phyloP scores from a whole-genome alignment of 2,329 filamentous ascomycete species.

The Trichoderma sp. region DNA sequence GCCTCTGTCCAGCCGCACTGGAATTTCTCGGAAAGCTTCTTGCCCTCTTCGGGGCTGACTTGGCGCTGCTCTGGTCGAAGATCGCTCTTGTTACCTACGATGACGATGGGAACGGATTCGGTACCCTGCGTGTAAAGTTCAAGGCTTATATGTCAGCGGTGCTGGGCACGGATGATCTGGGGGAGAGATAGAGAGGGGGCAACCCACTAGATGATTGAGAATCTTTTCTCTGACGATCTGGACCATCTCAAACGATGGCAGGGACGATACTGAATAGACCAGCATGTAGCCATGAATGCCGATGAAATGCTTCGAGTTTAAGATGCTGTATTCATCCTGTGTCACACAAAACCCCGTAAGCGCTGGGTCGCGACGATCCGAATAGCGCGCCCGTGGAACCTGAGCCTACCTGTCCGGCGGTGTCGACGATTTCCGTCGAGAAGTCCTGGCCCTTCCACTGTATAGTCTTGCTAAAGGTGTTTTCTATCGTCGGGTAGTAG shows the following conservation, averaged over 20 bases:
- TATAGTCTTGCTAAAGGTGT: slow-evolving; percentile 96
- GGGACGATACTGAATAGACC: slow-evolving; percentile 94
- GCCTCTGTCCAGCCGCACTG: slow-evolving; percentile 95
- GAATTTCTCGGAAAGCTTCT: slow-evolving; percentile 81
- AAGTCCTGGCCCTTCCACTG: slow-evolving; percentile 91
- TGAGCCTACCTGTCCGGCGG: slow-evolving; percentile 79
- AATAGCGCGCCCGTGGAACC: slow-evolving; percentile 33
- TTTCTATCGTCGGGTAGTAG: slow-evolving; percentile 99
- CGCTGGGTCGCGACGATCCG: background rate
- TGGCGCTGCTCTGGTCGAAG: slow-evolving; percentile 90
- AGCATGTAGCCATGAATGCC: slow-evolving; percentile 99
- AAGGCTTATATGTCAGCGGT: slow-evolving; percentile 8
- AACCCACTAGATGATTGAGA: slow-evolving; percentile 83
- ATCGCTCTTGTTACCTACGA: slow-evolving; percentile 97
- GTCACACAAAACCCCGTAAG: background rate
- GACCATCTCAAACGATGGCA: slow-evolving; percentile 96
- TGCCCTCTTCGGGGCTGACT: slow-evolving; percentile 83
- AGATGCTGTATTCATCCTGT: slow-evolving; percentile 96
- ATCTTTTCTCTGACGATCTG: slow-evolving; percentile 97
- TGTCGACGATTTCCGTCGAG: slow-evolving; percentile 96
- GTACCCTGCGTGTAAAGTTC: slow-evolving; percentile 65
- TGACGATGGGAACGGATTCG: slow-evolving; percentile 88
- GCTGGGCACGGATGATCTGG: background rate
- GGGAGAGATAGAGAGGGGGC: background rate
- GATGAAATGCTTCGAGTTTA: slow-evolving; percentile 98